Conservation (phyloP, 495 filamentous ascomycete species). For the Penicillium tannophilum region DNA sequence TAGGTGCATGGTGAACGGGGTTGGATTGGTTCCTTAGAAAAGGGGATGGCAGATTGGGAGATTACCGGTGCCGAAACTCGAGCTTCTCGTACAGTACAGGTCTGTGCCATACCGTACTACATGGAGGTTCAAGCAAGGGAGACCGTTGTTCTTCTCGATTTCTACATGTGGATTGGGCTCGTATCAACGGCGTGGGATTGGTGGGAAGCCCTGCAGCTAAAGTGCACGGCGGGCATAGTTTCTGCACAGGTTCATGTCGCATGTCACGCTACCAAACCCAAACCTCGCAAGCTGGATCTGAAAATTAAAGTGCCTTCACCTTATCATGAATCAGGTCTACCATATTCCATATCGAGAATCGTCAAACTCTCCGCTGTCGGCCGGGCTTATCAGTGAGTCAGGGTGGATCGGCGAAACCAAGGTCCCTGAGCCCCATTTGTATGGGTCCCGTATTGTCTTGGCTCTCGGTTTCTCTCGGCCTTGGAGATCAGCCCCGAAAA, state of each 20-base stretch:
- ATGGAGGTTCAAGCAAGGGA: background rate
- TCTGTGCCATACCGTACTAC: too few species aligned
- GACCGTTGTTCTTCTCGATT: background rate
- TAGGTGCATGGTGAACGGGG: conserved; percentile 7
- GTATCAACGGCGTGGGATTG: background rate
- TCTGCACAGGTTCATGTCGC: conserved; percentile 7
- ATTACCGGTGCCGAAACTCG: background rate
- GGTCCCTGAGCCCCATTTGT: conserved; percentile 1
- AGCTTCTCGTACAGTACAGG: too few species aligned
- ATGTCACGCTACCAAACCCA: background rate
- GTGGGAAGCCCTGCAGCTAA: background rate
- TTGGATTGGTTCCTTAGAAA: conserved; percentile 3
- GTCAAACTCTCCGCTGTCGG: conserved; percentile 14
- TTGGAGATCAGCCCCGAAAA: background rate
- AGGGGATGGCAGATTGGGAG: background rate
- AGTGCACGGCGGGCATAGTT: background rate
- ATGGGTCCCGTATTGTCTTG: conserved; percentile 6
- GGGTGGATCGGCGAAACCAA: background rate
- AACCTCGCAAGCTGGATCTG: too few species aligned
- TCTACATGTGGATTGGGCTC: background rate
- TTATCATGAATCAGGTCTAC: too few species aligned
- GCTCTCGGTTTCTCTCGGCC: conserved; percentile 25
- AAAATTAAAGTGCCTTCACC: too few species aligned
- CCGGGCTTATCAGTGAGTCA: conserved; percentile 15
- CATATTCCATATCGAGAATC: too few species aligned